These are phyloP conservation scores for Collybiopsis confluens DNA, from an alignment of 768 basidiomycete genomes.

Conservation along the genomic window DNA sequence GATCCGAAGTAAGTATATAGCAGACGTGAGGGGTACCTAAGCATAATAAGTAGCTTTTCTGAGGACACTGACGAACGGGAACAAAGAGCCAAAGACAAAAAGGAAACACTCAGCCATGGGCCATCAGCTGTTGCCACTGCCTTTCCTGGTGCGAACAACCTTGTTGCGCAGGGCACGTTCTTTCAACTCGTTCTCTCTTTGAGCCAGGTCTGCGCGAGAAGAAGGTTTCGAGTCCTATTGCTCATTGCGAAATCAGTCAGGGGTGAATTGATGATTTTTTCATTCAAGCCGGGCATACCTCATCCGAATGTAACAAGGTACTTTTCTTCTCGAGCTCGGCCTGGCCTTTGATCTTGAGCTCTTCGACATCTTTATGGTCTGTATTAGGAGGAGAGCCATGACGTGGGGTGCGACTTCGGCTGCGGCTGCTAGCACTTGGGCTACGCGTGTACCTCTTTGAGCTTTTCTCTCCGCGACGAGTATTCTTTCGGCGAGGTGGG, in stretches of 20 bases:
- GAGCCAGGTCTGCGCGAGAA: slow-evolving; percentile 49
- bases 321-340: slow-evolving; percentile 49
- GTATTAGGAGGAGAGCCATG: slow-evolving; percentile 25
- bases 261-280: neutral
- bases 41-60: neutral
- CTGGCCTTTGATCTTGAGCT: slow-evolving; percentile 77
- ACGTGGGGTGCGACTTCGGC: slow-evolving; percentile 20
- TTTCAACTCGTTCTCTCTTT: slow-evolving; percentile 75
- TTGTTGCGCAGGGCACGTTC: slow-evolving; percentile 81
- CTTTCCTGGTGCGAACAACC: slow-evolving; percentile 69
- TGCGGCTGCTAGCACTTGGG: slow-evolving; percentile 21
- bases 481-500: slow-evolving; percentile 23
- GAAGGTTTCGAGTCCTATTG: slow-evolving; percentile 6
- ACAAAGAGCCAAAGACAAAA: neutral
- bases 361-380: slow-evolving; percentile 31
- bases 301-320: slow-evolving; percentile 51
- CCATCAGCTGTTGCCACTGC: slow-evolving; percentile 14
- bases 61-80: neutral
- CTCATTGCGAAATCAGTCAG: neutral
- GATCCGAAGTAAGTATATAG: neutral
- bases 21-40: slow-evolving; percentile 7
- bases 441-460: slow-evolving; percentile 15
- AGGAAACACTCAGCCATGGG: slow-evolving; percentile 3
- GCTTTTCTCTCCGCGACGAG: slow-evolving; percentile 16
- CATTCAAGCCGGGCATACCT: slow-evolving; percentile 2